Evolutionary conservation across 805 yeast species (phyloP), one percentile per base, ranked within the genome.

Genomic region (Candida hispaniensis): DNA sequence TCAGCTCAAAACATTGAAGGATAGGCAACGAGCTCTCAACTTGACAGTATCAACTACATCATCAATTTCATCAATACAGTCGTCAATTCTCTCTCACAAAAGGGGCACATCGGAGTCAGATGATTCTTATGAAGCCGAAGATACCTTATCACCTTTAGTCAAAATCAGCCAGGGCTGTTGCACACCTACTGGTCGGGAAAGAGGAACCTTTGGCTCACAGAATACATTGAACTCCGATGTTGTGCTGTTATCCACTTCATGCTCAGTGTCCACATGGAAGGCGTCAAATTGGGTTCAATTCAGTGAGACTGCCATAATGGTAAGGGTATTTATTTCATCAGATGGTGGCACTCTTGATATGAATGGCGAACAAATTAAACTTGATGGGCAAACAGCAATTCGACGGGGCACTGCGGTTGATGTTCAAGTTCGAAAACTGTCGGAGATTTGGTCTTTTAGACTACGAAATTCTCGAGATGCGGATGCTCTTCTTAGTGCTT

Each of bases 401-500:
- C 39, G 39, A 19, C 26, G 39, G 20, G 39, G 39, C n/a, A 34
- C 39, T 7, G 35, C 35, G 5, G 39, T 34, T 7, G 39, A 34
- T 17, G 39, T 34, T 5, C 39, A 34, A 21, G 20, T 34, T 4
- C 39, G 39, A 2, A 35, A 34, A 23, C 18, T 22, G 14, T 18
- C 36, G 3, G 36, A 32, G 10, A 32, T 32, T n/a, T 32, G 18
- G 18, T 32, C 36, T 13, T 32, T 32, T 28, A 27, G 36, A 18
- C 36, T 32, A 10, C 28, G 36, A 10, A 32, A 32, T 28, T 32
- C 36, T 2, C 36, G 36, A 4, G 36, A 32, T 12, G 36, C 36
- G 18, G 36, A 32, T 4, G 36, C 28, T 1, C 36, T 32, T 10
- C 22, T 32, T 5, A 23, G 28, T 2, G 28, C 36, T 2, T 32